Conservation (phyloP, 2,329 filamentous ascomycete species). For the Dothidotthia symphoricarpi region DNA sequence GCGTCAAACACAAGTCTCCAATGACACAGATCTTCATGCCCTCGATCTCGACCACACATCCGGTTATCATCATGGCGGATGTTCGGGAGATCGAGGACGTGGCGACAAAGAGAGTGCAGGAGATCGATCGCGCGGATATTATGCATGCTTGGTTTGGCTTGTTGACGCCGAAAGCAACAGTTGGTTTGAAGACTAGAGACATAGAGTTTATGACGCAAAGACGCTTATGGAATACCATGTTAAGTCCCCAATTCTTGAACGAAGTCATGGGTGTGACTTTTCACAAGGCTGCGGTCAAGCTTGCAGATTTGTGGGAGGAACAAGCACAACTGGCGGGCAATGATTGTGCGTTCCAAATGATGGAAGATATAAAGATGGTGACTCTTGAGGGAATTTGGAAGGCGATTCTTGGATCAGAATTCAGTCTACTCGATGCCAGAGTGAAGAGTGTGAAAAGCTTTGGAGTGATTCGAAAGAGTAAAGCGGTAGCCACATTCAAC, state of each 20-base stretch:
- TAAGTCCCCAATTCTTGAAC: conserved; percentile 3
- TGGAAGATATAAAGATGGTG: conserved; percentile 2
- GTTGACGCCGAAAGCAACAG: conserved; percentile 5
- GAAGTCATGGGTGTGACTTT: conserved; percentile 2
- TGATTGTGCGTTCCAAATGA: not conserved
- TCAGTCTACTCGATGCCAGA: conserved; percentile 3
- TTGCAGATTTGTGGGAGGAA: conserved; percentile 1
- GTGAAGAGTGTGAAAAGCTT: not conserved
- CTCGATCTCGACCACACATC: conserved; percentile 7
- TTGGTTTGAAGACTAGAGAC: conserved; percentile 5
- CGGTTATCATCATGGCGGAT: conserved; percentile 4
- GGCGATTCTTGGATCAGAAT: conserved; percentile 6
- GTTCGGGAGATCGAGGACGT: conserved; percentile 6
- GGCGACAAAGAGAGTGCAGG: conserved; percentile 2
- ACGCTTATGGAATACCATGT: conserved; percentile 5
- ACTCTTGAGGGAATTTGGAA: conserved; percentile 9
- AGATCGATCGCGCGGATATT: conserved; percentile 6
- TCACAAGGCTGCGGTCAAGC: not conserved
- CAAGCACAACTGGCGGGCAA: not conserved
- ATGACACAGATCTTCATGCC: conserved; percentile 6
- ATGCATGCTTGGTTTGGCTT: conserved; percentile 9
- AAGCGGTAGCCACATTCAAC: not conserved
- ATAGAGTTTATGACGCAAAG: conserved; percentile 4
- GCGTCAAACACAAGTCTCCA: conserved; percentile 4
- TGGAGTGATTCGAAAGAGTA: too few species aligned